Base-by-base conservation (phyloP, 1,284 basidiomycete genomes). In the Apiotrichum sp. region DNA sequence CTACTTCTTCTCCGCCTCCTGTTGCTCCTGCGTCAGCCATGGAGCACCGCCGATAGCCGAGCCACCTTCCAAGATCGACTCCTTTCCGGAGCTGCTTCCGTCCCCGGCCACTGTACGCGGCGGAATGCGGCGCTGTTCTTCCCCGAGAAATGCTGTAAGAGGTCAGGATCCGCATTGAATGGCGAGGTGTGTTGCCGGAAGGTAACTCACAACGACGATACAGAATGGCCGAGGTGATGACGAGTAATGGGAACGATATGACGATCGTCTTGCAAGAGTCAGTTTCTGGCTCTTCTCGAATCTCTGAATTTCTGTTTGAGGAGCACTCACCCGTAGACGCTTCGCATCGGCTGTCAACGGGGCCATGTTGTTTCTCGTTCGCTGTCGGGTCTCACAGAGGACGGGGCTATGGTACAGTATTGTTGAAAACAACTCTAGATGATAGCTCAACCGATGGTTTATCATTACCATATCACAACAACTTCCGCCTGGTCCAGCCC, bases 211-310 rank as follows among this genome's bases (percentile, higher is more conserved):
- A 62, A 51, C 73, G 63, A 44, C 71, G 66, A 56, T 75, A 75
- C 33, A 75, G 55, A 47, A 75, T 72, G 13, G 68, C 72, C 7
- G 69, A 65, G 4, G 73, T 75, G 6, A 70, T 72, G 3, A 74
- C 69, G 10, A 75, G 63, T 2, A 75, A 32, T 6, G 73, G 73
- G 48, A 74, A 70, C 5, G 73, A 68, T 39, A 75, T 64, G 62
- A 75, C 71, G 57, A 75, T 72, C 2, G 65, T 71, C 71, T 73
- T 14, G 13, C 50, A 34, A 10, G 5, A 29, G 47, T 59, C 54
- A 56, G 51, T 45, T 33, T 8, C 22, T 44, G 16, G 16, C 39
- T 35, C 36, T 38, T 13, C 36, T 22, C 22, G 22, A 22, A 42
- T 42, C 52, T 42, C 42, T 9, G 22, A 9, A 8, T 5, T 47